Base-by-base conservation (phyloP, 495 filamentous ascomycete genomes). In the Collariella sp. region DNA sequence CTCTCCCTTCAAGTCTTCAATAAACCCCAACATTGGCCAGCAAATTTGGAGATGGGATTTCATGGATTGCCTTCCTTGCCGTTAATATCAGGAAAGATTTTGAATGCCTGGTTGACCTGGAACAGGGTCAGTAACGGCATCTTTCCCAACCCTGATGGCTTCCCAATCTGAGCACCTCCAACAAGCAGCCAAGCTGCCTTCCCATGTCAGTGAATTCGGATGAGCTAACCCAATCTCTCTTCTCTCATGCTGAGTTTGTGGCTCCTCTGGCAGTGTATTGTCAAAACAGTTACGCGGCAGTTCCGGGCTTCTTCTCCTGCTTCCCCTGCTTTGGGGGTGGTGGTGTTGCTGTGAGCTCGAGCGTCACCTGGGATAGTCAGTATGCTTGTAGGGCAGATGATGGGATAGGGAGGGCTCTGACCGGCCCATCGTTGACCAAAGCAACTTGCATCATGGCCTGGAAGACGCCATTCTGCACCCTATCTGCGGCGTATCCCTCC, bases 401-500 rank as follows among this genome's bases (percentile, higher is more conserved):
- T 40, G 40, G 10, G 7, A 36, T 13, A 40, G 13, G 36, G 51
- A n/a, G 26, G 18, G 29, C 11, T 52, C 88, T 81, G 78, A 96
- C 91, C 67, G 91, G 91, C 52, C 91, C 91, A 66, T 97, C 91
- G 61, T 97, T 97, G 34, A 95, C 83, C 22, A 96, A 66, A 55
- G 87, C 86, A 54, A 96, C 93, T 62, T 96, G 86, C 93, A 97
- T 99, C 90, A 96, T 96, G 48, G 94, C 93, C 62, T 95, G 91
- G 67, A 97, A 99, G 34, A 95, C 83, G 13, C 94, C 94, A 64
- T 97, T 85, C 63, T 94, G 90, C 55, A 99, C 90, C 58, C 79
- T 85, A 15, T 89, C 88, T 7, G 80, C 67, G 5, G 72, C 67
- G 66, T 97, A 94, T 4, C 80, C 70, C 58, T 85, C 78, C 55